Percentiles rank a stretch among this genome's conserved stretches.
Evolutionary conservation across 2,329 filamentous ascomycete genomes (phyloP).

Genomic region (Coleophoma eucalyptorum): DNA sequence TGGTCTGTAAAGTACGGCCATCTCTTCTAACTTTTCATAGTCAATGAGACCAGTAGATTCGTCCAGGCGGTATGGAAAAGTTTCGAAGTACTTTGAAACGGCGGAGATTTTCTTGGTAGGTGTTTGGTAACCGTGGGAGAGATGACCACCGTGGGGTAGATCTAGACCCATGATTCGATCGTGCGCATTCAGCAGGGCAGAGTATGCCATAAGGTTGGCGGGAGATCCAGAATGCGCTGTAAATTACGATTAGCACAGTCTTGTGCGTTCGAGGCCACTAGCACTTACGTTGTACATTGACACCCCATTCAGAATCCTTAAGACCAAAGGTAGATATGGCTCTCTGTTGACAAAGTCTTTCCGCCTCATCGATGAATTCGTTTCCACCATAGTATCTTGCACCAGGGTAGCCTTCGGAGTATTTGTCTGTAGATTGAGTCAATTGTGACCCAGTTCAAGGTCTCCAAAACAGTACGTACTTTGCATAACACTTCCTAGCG

Average conservation of each 20-base stretch:
- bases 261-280: background rate
- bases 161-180: constrained; percentile 97
- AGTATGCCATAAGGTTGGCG: constrained; percentile 81
- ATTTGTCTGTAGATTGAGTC: constrained; percentile 66
- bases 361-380: constrained; percentile 89
- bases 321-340: constrained; percentile 85
- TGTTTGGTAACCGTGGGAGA: constrained; percentile 97
- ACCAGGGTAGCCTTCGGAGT: constrained; percentile 96
- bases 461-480: constrained; percentile 48
- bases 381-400: constrained; percentile 97
- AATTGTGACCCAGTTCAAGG: constrained; percentile 32
- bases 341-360: constrained; percentile 84
- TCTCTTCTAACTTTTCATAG: constrained; percentile 85
- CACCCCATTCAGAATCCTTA: constrained; percentile 85
- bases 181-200: constrained; percentile 85
- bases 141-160: constrained; percentile 90
- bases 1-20: constrained; percentile 84
- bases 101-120: constrained; percentile 95
- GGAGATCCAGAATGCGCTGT: constrained; percentile 48
- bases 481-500: constrained; percentile 91
- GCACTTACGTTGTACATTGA: constrained; percentile 81
- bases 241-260: constrained; percentile 13
- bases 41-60: constrained; percentile 91
- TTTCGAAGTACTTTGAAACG: constrained; percentile 98
- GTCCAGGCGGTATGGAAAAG: constrained; percentile 88